Conservation (phyloP, 2,329 filamentous ascomycete genomes). For the Raffaelea deltoideospora region DNA sequence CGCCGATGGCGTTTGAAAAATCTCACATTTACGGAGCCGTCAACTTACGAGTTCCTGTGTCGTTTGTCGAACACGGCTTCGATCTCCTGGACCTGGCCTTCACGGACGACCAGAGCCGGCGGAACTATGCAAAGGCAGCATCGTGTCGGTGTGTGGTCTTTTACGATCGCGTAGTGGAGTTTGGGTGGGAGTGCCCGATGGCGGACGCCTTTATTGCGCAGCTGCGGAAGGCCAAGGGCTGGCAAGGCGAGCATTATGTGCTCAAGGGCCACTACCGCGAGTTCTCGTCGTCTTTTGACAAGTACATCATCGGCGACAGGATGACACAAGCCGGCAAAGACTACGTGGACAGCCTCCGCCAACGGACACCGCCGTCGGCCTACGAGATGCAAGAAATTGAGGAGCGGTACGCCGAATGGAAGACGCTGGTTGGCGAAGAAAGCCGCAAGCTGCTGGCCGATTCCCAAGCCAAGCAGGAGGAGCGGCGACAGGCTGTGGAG, state of each 20-base stretch:
- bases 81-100: conserved; percentile 36
- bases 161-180: conserved; percentile 35
- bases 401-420: conserved; percentile 28
- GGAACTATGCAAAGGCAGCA: conserved; percentile 30
- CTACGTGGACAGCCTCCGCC: conserved; percentile 23
- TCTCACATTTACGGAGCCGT: conserved; percentile 37
- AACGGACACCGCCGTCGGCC: conserved; percentile 17
- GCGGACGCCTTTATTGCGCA: conserved; percentile 29
- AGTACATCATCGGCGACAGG: conserved; percentile 29
- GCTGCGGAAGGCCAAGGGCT: conserved; percentile 26
- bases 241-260: conserved; percentile 36
- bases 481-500: conserved; percentile 24
- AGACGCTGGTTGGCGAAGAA: conserved; percentile 26
- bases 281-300: conserved; percentile 36
- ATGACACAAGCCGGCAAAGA: conserved; percentile 25
- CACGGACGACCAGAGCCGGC: conserved; percentile 30
- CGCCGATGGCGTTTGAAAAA: conserved; percentile 28
- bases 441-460: conserved; percentile 22
- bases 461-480: conserved; percentile 21
- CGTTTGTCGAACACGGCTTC: conserved; percentile 30
- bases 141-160: conserved; percentile 34
- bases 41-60: conserved; percentile 33
- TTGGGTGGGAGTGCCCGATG: conserved; percentile 33
- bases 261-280: conserved; percentile 41
- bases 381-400: conserved; percentile 16